Conservation (phyloP, 1,139 yeast species). For the Zygoascus sp. region DNA sequence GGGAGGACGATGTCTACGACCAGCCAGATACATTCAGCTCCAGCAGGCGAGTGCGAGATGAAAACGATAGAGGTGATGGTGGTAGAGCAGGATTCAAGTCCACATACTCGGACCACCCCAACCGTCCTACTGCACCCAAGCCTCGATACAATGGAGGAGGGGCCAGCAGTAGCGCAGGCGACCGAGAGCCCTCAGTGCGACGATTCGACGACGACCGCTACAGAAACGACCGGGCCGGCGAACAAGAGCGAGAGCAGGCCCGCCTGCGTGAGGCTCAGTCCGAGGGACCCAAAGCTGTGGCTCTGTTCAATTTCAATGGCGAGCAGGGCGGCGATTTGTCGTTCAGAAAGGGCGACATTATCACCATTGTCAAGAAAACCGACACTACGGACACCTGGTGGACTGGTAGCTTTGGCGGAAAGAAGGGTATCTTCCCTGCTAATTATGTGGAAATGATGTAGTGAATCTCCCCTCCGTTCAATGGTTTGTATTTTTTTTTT, state of each 20-base stretch:
- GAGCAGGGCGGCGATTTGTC: slow-evolving; percentile 89
- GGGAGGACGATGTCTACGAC: slow-evolving; percentile 88
- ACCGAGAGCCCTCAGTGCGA: slow-evolving; percentile 10
- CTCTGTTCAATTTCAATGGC: slow-evolving; percentile 81
- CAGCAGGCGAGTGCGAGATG: slow-evolving; percentile 15
- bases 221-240: slow-evolving; percentile 19
- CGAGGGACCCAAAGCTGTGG: slow-evolving; percentile 73
- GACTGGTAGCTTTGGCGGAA: slow-evolving; percentile 85
- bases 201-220: slow-evolving; percentile 17
- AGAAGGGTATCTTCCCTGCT: slow-evolving; percentile 93
- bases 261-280: slow-evolving; percentile 15
- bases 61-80: slow-evolving; percentile 29
- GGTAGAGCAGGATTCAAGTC: slow-evolving; percentile 32
- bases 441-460: slow-evolving; percentile 81
- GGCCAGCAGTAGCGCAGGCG: slow-evolving; percentile 4
- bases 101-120: slow-evolving; percentile 31
- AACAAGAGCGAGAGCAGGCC: slow-evolving; percentile 15
- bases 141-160: slow-evolving; percentile 39
- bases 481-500: background rate
- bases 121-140: slow-evolving; percentile 48
- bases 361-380: slow-evolving; percentile 77
- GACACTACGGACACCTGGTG: slow-evolving; percentile 96
- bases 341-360: slow-evolving; percentile 93
- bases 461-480: background rate
- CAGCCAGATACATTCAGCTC: slow-evolving; percentile 29